Conservation (phyloP, 305 asterid genomes). For the Fraxinus nigra region DNA sequence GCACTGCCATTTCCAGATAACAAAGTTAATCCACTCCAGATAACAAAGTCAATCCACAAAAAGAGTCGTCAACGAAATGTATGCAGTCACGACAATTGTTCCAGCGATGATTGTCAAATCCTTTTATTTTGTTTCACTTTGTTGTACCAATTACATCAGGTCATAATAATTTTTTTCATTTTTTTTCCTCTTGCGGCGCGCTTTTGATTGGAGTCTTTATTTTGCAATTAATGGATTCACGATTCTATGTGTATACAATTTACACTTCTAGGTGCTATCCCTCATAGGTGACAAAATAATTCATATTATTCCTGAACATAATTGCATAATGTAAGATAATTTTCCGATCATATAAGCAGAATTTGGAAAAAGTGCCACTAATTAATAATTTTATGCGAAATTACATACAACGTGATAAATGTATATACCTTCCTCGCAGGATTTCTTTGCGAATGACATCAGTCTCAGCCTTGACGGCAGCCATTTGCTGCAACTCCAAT, state of each 20-base stretch:
- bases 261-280: background rate
- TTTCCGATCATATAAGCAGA: background rate
- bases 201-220: background rate
- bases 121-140: constrained; percentile 12
- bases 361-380: background rate
- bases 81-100: background rate
- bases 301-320: background rate
- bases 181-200: background rate
- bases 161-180: background rate
- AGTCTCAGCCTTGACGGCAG: constrained; percentile 48
- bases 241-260: background rate
- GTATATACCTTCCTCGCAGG: constrained; percentile 71
- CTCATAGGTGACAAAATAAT: background rate
- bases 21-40: constrained; percentile 1
- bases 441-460: constrained; percentile 50
- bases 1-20: background rate
- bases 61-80: background rate
- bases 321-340: background rate
- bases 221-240: background rate
- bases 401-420: background rate
- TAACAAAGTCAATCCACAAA: constrained; percentile 5
- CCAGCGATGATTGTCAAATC: background rate
- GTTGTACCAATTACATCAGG: background rate
- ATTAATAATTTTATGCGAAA: background rate
- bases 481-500: constrained; percentile 41